Percentiles rank a stretch among this genome's conserved stretches.
phyloP scores from a whole-genome alignment of 441 rosid genomes.

The Arabidopsis lyrata region DNA sequence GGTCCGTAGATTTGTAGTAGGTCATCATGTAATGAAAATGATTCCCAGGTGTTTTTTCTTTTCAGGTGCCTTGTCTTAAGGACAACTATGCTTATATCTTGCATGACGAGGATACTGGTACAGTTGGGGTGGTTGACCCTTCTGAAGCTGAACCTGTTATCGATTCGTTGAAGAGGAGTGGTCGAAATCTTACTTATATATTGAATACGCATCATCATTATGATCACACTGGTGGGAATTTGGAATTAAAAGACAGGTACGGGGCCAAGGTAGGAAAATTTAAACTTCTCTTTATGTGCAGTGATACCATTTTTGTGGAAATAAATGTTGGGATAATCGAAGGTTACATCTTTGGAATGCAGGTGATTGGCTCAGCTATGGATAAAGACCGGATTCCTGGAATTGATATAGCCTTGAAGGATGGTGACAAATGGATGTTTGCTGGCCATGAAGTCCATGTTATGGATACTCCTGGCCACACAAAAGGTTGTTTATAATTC shows the following conservation, averaged over 20 bases:
- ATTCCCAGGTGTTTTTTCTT: conserved; percentile 11
- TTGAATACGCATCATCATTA: conserved; percentile 93
- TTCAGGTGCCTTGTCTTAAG: conserved; percentile 86
- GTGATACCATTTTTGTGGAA: background rate
- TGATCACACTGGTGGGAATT: conserved; percentile 97
- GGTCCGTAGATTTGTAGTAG: no score
- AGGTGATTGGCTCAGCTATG: conserved; percentile 90
- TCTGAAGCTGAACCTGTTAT: conserved; percentile 89
- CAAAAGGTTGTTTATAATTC: conserved; percentile 65
- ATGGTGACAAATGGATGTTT: conserved; percentile 98
- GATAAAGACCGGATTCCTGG: conserved; percentile 93
- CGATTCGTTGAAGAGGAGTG: conserved; percentile 72
- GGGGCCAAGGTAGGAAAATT: conserved; percentile 90
- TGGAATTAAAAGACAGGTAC: conserved; percentile 91
- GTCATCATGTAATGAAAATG: background rate
- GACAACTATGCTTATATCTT: conserved; percentile 96
- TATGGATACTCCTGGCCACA: conserved; percentile 96
- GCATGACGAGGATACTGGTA: conserved; percentile 92
- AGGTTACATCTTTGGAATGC: conserved; percentile 31
- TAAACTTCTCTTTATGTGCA: conserved; percentile 11
- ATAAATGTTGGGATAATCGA: background rate
- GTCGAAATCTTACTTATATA: conserved; percentile 84
- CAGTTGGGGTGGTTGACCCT: conserved; percentile 98
- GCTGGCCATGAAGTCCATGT: conserved; percentile 94
- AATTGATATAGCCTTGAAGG: conserved; percentile 83